Evolutionary conservation across 139 green algal species (phyloP).

Genomic region (Coccomyxa sp.): DNA sequence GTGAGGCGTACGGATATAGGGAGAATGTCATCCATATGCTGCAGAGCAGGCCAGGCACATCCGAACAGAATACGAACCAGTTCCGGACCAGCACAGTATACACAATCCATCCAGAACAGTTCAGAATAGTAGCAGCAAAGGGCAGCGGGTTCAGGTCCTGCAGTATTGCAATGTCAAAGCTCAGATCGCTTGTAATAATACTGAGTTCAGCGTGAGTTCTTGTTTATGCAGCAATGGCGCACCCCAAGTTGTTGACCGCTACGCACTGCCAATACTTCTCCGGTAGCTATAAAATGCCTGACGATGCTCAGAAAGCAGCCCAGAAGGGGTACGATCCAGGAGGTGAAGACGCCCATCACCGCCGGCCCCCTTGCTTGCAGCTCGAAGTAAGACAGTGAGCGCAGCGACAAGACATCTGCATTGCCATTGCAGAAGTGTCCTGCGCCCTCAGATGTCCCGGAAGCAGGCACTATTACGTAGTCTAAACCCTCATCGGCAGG

Average conservation of each 20-base stretch:
- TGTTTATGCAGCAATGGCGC: too few relatives aligned
- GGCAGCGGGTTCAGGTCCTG: constrained; percentile 18
- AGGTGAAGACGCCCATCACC: background rate
- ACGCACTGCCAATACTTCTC: background rate
- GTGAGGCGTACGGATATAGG: background rate
- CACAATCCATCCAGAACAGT: constrained; percentile 14
- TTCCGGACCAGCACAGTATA: constrained; percentile 14
- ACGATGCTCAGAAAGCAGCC: background rate
- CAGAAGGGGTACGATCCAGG: constrained; percentile 4
- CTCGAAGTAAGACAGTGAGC: too few relatives aligned
- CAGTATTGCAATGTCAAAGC: background rate
- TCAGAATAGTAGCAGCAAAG: constrained; percentile 15
- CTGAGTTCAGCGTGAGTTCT: background rate
- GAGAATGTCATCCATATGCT: constrained; percentile 15
- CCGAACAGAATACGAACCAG: constrained; percentile 17
- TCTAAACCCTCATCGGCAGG: too few relatives aligned
- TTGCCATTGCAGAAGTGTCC: too few relatives aligned
- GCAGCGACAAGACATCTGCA: too few relatives aligned
- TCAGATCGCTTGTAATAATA: background rate
- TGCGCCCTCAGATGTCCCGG: too few relatives aligned
- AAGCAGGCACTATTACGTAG: too few relatives aligned
- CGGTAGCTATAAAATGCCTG: background rate
- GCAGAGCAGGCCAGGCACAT: constrained; percentile 9
- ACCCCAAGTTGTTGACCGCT: background rate
- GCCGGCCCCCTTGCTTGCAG: too few relatives aligned